Conservation (phyloP, 2,329 filamentous ascomycete genomes). For the Arthrinium phaeospermum region DNA sequence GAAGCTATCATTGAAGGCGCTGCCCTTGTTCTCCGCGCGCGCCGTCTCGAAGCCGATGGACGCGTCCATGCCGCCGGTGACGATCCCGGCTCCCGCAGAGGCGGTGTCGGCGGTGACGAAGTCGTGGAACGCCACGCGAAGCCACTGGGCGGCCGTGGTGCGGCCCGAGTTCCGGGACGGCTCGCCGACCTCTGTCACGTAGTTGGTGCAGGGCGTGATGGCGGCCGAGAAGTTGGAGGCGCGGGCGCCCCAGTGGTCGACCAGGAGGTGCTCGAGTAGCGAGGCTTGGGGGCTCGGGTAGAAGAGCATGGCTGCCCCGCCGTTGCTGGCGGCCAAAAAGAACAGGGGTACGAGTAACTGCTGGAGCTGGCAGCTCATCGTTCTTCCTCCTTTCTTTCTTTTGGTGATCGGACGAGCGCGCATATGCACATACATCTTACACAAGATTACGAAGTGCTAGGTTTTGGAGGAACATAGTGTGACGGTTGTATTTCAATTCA, state of each 20-base stretch:
- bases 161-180: slow-evolving; percentile 32
- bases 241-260: slow-evolving; percentile 35
- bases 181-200: slow-evolving; percentile 32
- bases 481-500: too few species aligned
- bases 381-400: not conserved
- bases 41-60: slow-evolving; percentile 30
- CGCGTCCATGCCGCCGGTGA: slow-evolving; percentile 32
- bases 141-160: slow-evolving; percentile 33
- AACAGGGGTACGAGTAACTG: not conserved
- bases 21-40: slow-evolving; percentile 30
- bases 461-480: too few species aligned
- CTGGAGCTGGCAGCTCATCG: not conserved
- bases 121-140: slow-evolving; percentile 33
- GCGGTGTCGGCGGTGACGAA: slow-evolving; percentile 28
- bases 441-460: too few species aligned
- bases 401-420: too few species aligned
- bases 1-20: slow-evolving; percentile 31
- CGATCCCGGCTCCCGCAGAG: not conserved
- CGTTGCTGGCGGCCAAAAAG: not conserved
- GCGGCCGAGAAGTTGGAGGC: slow-evolving; percentile 36
- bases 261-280: slow-evolving; percentile 34
- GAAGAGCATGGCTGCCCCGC: slow-evolving; percentile 32
- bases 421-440: too few species aligned
- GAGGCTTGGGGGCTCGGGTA: slow-evolving; percentile 32
- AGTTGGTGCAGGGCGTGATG: slow-evolving; percentile 36